Conservation (phyloP, 306 rosid genomes). For the Prunus mongolica region DNA sequence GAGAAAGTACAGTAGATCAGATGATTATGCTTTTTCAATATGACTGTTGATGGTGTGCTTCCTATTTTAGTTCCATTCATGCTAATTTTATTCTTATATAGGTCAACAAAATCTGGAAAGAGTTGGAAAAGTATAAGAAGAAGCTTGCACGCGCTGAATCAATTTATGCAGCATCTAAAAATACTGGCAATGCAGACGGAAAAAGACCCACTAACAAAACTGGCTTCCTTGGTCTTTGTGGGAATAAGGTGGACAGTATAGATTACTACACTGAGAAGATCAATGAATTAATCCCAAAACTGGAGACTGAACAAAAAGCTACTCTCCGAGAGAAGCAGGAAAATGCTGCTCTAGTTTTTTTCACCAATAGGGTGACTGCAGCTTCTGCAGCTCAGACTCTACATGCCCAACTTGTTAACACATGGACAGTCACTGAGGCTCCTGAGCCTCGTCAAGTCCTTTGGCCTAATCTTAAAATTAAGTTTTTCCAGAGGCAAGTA, state of each 20-base stretch:
- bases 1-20: neutral
- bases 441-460: conserved; percentile 70
- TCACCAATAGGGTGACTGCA: conserved; percentile 62
- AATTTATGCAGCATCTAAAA: conserved; percentile 48
- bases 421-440: conserved; percentile 67
- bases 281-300: conserved; percentile 46
- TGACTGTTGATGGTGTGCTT: neutral
- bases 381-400: conserved; percentile 89
- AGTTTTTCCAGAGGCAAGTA: conserved; percentile 50
- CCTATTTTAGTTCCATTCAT: conserved; percentile 3
- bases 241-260: conserved; percentile 77
- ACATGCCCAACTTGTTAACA: conserved; percentile 69
- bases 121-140: conserved; percentile 68
- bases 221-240: conserved; percentile 75
- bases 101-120: conserved; percentile 69
- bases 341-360: conserved; percentile 69
- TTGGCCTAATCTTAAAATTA: conserved; percentile 77
- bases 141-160: conserved; percentile 75
- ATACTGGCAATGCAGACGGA: conserved; percentile 65
- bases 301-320: conserved; percentile 74
- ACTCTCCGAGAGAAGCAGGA: conserved; percentile 87
- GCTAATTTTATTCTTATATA: conserved; percentile 26
- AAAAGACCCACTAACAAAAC: conserved; percentile 68
- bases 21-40: neutral
- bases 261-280: conserved; percentile 58